Conservation (phyloP, 1,284 basidiomycete species). For the Rhodotorula sp. region DNA sequence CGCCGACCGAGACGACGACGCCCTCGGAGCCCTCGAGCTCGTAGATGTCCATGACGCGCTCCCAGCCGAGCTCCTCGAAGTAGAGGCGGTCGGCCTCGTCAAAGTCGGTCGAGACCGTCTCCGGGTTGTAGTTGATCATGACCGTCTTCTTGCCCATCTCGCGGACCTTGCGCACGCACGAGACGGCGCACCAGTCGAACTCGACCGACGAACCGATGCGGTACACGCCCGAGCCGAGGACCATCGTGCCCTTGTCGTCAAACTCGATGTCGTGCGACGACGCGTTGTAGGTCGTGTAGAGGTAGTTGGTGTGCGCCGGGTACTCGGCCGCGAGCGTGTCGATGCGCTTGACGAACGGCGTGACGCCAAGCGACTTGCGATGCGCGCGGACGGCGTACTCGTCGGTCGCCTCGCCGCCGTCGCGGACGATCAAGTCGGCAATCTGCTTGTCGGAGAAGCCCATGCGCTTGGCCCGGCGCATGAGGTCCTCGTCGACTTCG, state of each 20-base stretch:
- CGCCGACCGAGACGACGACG: slow-evolving; percentile 94
- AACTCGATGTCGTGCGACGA: slow-evolving; percentile 94
- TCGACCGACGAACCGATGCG: slow-evolving; percentile 97
- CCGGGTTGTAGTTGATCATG: slow-evolving; percentile 99
- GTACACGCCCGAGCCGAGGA: slow-evolving; percentile 98
- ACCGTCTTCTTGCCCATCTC: slow-evolving; percentile 91
- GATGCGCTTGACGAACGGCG: slow-evolving; percentile 98
- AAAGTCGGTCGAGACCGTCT: slow-evolving; percentile 98
- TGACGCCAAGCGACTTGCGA: slow-evolving; percentile 83
- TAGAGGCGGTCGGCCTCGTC: slow-evolving; percentile 98
- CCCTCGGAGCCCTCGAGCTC: slow-evolving; percentile 90
- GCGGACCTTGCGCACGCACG: slow-evolving; percentile 86
- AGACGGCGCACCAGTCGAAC: slow-evolving; percentile 99
- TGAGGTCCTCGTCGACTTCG: slow-evolving; percentile 62
- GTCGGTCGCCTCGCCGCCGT: slow-evolving; percentile 53
- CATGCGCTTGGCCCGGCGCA: slow-evolving; percentile 86
- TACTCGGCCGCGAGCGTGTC: slow-evolving; percentile 99
- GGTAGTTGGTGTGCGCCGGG: slow-evolving; percentile 98
- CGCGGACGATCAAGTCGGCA: slow-evolving; percentile 70
- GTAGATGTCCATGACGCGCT: slow-evolving; percentile 99
- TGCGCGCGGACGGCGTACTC: slow-evolving; percentile 77
- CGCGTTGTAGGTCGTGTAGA: slow-evolving; percentile 99
- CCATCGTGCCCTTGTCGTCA: slow-evolving; percentile 96
- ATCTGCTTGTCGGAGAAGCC: slow-evolving; percentile 95
- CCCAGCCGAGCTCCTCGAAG: slow-evolving; percentile 97